Percentiles rank a stretch among this genome's conserved stretches.
Evolutionary conservation across 805 yeast genomes (phyloP).

Genomic region (Candida sakaeoensis): DNA sequence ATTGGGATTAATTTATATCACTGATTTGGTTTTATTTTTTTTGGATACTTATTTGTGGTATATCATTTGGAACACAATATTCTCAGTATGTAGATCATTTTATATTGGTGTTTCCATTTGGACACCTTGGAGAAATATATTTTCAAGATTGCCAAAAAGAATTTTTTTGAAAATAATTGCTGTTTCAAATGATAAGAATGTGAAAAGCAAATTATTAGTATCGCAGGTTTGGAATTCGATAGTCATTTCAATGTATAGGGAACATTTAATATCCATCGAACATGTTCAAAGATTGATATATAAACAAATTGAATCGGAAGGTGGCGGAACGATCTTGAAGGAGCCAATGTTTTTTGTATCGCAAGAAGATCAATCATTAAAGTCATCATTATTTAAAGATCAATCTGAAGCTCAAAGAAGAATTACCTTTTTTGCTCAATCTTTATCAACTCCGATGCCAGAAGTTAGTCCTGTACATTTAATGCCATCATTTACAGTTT

Average conservation of each 20-base stretch:
- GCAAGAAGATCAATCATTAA: conserved; percentile 72
- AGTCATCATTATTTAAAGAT: conserved; percentile 52
- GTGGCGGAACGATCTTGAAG: conserved; percentile 33
- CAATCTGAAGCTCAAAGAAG: conserved; percentile 80
- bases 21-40: conserved; percentile 68
- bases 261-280: conserved; percentile 70
- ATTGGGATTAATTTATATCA: conserved; percentile 47
- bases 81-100: conserved; percentile 68
- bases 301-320: conserved; percentile 36
- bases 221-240: conserved; percentile 83
- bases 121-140: conserved; percentile 87
- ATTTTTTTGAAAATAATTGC: conserved; percentile 67
- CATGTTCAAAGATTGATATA: conserved; percentile 66
- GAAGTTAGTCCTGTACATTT: conserved; percentile 60
- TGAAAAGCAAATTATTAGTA: conserved; percentile 50
- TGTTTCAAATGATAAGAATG: conserved; percentile 28
- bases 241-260: conserved; percentile 78
- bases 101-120: conserved; percentile 77
- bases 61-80: conserved; percentile 71
- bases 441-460: conserved; percentile 80
- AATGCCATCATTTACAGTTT: conserved; percentile 82
- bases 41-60: conserved; percentile 86
- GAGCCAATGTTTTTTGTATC: conserved; percentile 80
- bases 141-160: conserved; percentile 71
- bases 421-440: conserved; percentile 85